Conservation (phyloP, 2,329 filamentous ascomycete genomes). For the Lojkania enalia region DNA sequence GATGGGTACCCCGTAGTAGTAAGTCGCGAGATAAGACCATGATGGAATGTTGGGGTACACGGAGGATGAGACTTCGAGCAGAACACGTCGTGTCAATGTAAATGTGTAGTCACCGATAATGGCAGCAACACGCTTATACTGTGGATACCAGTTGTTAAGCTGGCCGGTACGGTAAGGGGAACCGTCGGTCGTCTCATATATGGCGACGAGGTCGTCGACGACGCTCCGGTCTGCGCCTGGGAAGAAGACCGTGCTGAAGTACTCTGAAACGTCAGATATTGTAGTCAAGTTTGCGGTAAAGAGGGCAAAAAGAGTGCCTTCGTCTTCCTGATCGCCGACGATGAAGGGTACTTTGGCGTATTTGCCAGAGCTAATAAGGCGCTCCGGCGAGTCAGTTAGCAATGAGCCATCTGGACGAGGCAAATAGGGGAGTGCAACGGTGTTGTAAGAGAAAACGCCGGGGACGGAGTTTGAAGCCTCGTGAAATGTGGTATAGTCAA, state of each 20-base stretch:
- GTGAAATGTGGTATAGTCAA: conserved; percentile 55
- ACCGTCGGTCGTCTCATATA: conserved; percentile 65
- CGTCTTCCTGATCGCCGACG: conserved; percentile 77
- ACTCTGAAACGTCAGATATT: conserved; percentile 61
- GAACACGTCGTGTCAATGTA: conserved; percentile 68
- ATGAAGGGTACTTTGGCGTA: conserved; percentile 66
- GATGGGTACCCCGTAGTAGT: conserved; percentile 70
- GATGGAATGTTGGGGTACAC: conserved; percentile 62
- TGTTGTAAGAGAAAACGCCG: conserved; percentile 66
- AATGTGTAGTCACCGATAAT: conserved; percentile 76
- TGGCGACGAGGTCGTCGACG: conserved; percentile 61
- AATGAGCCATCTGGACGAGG: conserved; percentile 71
- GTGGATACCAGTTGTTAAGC: conserved; percentile 73
- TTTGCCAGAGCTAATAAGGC: conserved; percentile 56
- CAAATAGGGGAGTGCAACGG: conserved; percentile 71
- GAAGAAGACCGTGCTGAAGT: conserved; percentile 67
- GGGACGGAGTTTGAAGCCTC: conserved; percentile 72
- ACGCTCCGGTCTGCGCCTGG: conserved; percentile 55
- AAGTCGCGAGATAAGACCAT: conserved; percentile 77
- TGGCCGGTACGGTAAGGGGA: conserved; percentile 72
- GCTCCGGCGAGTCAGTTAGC: conserved; percentile 65
- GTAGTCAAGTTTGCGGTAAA: conserved; percentile 70
- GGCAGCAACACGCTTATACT: conserved; percentile 76
- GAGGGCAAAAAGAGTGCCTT: conserved; percentile 74
- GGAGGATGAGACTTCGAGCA: conserved; percentile 55